Conservation (phyloP, 2,329 filamentous ascomycete species). For the Trichophyton verrucosum region DNA sequence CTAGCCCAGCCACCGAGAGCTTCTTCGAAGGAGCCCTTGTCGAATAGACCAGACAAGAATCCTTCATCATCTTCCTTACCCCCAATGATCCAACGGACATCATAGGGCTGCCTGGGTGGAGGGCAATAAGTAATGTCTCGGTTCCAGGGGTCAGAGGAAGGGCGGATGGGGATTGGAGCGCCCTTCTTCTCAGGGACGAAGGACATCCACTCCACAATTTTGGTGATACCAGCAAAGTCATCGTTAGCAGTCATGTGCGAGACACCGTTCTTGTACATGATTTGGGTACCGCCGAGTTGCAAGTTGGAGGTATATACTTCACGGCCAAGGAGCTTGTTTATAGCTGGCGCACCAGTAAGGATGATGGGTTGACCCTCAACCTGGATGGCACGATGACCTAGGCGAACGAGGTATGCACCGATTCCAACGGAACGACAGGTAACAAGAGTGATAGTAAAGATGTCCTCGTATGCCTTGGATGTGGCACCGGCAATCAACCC, state of each 20-base stretch:
- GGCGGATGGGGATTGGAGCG: conserved; percentile 81
- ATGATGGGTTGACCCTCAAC: conserved; percentile 99
- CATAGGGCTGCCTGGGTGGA: conserved; percentile 71
- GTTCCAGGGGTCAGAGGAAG: conserved; percentile 78
- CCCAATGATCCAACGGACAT: conserved; percentile 84
- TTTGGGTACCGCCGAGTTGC: conserved; percentile 98
- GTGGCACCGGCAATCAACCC: conserved; percentile 97
- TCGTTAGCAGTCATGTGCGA: conserved; percentile 97
- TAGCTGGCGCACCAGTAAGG: conserved; percentile 86
- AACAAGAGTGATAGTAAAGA: conserved; percentile 95
- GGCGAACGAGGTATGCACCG: conserved; percentile 94
- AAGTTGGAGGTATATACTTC: conserved; percentile 99
- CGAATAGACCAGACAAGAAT: conserved; percentile 85
- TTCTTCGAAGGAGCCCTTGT: conserved; percentile 94
- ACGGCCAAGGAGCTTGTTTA: conserved; percentile 95
- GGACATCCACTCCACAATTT: conserved; percentile 97
- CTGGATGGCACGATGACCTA: conserved; percentile 96
- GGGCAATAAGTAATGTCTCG: conserved; percentile 75
- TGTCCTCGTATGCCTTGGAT: conserved; percentile 92
- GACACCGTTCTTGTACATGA: conserved; percentile 99
- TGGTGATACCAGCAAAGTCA: conserved; percentile 93
- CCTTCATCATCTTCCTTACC: conserved; percentile 69
- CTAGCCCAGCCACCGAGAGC: conserved; percentile 92
- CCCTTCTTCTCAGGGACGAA: conserved; percentile 94
- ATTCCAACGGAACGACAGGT: conserved; percentile 99